Evolutionary conservation across 495 filamentous ascomycete species (phyloP), one percentile per base, ranked within the genome.

Genomic region (Penicillium coprophilum): DNA sequence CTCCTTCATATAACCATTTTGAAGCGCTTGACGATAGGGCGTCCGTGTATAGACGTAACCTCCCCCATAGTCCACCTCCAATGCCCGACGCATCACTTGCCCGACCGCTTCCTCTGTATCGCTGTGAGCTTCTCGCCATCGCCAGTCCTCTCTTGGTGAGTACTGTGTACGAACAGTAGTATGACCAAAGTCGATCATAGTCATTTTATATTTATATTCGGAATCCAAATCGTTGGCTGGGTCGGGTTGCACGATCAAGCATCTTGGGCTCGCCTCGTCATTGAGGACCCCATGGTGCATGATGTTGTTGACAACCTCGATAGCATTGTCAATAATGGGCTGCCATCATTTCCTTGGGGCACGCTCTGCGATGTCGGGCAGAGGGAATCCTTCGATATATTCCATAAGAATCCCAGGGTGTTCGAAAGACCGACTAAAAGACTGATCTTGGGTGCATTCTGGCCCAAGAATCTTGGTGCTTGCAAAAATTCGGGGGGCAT

Each of bases 101-200:
- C 44, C 44, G 10, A 46, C 19, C 17, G 44, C 15, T 0, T 15
- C 13, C 44, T 46, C 44, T 1, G 2, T 15, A 11, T 46, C 44
- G 6, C 5, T 3, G 0, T n/a, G 6, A 28, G 23, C 44, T 28
- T 46, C 6, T 15, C 23, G 11, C 9, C 6, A 17, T 28, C 44
- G 44, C 44, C 44, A 46, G 10, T 46, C 24, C 23, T 28, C 24
- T 15, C 8, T 24, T 3, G 44, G 24, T 5, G 11, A 15, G n/a
- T 46, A 46, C 5, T 28, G 44, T 28, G 13, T 17, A 7, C 44
- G 44, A 4, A 28, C 13, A 6, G 6, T 19, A 7, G 44, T 46
- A 28, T 46, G 44, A 6, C 44, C 24, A 46, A 30, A 46, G 44
- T 46, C 44, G 15, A 46, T 46, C 44, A 46, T 46, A 28, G 23